Evolutionary conservation across 768 basidiomycete species (phyloP).

Genomic region (Boletus barrowsii): DNA sequence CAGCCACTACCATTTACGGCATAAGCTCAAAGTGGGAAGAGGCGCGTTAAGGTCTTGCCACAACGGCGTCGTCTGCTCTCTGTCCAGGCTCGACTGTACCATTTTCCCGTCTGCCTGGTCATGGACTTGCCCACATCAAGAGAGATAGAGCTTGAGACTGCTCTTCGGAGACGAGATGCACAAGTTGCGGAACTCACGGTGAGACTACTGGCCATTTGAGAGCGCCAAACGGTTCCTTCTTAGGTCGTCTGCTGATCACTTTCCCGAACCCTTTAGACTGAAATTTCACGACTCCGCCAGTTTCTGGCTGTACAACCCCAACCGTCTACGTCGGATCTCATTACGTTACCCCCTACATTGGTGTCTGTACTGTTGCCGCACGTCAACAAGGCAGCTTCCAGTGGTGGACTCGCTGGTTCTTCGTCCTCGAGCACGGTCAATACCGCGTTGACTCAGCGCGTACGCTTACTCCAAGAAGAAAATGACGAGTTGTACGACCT

Average conservation of each 20-base stretch:
- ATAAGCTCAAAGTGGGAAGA: conserved; percentile 21
- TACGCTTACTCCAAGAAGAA: conserved; percentile 74
- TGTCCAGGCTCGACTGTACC: conserved; percentile 11
- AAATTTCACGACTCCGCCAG: conserved; percentile 65
- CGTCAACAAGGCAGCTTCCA: conserved; percentile 43
- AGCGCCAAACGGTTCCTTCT: conserved; percentile 17
- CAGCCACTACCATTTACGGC: conserved; percentile 34
- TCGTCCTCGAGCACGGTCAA: conserved; percentile 54
- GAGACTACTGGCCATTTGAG: conserved; percentile 32
- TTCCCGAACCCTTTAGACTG: conserved; percentile 49
- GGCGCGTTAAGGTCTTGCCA: conserved; percentile 30
- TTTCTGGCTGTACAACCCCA: conserved; percentile 59
- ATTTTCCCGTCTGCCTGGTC: conserved; percentile 15
- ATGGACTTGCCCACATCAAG: conserved; percentile 74
- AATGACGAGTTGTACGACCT: conserved; percentile 84
- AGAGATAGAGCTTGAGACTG: conserved; percentile 78
- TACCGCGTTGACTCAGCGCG: conserved; percentile 73
- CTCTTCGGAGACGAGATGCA: conserved; percentile 71
- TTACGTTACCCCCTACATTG: conserved; percentile 69
- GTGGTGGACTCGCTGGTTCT: conserved; percentile 28
- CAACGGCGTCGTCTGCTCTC: conserved; percentile 18
- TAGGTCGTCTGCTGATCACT: conserved; percentile 17
- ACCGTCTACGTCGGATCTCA: conserved; percentile 56
- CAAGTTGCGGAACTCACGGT: conserved; percentile 73
- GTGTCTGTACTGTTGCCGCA: conserved; percentile 69